Conservation (phyloP, 257 asterid species). For the Nicotiana noctiflora region DNA sequence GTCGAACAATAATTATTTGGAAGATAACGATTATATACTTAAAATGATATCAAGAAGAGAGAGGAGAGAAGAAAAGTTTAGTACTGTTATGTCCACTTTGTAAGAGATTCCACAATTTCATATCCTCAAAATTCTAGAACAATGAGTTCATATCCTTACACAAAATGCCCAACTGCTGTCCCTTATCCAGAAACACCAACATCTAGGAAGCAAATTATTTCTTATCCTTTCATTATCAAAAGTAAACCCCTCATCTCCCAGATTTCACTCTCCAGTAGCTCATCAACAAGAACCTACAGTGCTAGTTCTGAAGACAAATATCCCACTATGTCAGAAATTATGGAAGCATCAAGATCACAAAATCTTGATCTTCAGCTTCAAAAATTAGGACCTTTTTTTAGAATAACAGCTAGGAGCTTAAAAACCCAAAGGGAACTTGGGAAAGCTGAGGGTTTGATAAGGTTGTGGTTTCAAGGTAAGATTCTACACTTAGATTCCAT, state of each 20-base stretch:
- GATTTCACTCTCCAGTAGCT: not conserved
- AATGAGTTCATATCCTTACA: not conserved
- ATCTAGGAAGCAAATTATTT: not conserved
- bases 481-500: slow-evolving; percentile 79
- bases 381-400: slow-evolving; percentile 72
- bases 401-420: slow-evolving; percentile 60
- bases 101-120: not conserved
- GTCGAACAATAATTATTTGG: no score
- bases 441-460: slow-evolving; percentile 64
- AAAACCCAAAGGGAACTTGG: slow-evolving; percentile 48
- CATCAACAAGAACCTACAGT: not conserved
- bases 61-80: not conserved
- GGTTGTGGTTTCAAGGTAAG: slow-evolving; percentile 75
- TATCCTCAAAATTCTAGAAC: not conserved
- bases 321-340: slow-evolving; percentile 77
- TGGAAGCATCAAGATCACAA: slow-evolving; percentile 58
- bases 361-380: slow-evolving; percentile 59
- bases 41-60: not conserved
- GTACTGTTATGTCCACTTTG: not conserved
- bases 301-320: slow-evolving; percentile 9
- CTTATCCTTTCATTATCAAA: not conserved
- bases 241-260: not conserved
- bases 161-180: not conserved
- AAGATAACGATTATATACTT: not conserved
- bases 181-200: not conserved